Base-by-base conservation (phyloP, 164 flowering plant species). In the Vitis riparia region DNA sequence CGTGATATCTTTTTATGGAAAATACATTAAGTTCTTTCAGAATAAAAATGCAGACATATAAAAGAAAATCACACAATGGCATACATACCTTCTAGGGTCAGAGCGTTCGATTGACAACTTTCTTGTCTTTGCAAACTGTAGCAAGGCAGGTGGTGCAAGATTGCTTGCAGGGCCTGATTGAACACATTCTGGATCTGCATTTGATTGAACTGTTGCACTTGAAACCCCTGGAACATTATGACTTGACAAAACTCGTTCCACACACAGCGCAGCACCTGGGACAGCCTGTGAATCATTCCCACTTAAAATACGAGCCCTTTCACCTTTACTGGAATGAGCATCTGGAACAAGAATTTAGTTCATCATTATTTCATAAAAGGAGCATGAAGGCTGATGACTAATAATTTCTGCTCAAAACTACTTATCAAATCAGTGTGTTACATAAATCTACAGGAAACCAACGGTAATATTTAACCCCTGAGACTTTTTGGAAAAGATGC, bases 61-160 rank as follows among this genome's bases (percentile, higher is more conserved):
- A 53, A 27, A 69, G 13, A 49, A 29, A n/a, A 55, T 19, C 65
- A 62, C 59, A 30, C 44, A 19, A 72, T n/a, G 14, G 70, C 48
- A 56, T 53, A 73, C 91, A 73, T 84, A 92, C 99, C 86, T 90
- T 81, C 91, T 81, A 19, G 86, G 79, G 30, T 90, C 99, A 68
- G 95, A 74, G 19, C 94, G 91, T 71, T 94, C 98, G 61, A 76
- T 59, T 16, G 96, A 91, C 76, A 91, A 70, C 79, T 94, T 92
- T 76, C 94, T 89, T 5, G 93, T 83, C 78, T 91, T 94, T 70
- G 95, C 89, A 81, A 89, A 89, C 59, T 86, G 95, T 17, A 86
- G 80, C 83, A 89, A 68, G 44, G 93, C 71, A 62, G 89, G 79
- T 23, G 89, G 88, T 30, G 81, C 79, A 73, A 83, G 76, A 75